Conservation (phyloP, 805 yeast species). For the Ogataea polymorpha region DNA sequence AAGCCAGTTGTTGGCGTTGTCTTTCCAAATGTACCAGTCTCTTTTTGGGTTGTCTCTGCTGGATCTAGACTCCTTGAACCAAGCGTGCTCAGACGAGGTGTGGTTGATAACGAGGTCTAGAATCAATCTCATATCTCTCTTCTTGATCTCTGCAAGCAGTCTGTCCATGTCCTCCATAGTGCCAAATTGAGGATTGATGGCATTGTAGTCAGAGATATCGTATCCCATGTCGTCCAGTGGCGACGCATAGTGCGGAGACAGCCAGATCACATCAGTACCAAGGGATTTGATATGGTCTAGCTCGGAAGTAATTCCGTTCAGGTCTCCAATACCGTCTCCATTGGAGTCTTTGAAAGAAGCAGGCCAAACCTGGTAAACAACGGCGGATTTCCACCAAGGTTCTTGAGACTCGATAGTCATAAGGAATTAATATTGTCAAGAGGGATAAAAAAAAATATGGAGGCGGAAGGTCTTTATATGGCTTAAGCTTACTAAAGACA, state of each 20-base stretch:
- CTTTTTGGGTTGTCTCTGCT: constrained; percentile 48
- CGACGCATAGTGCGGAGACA: constrained; percentile 55
- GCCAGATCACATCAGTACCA: constrained; percentile 43
- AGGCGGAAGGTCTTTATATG: no score
- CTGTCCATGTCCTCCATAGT: constrained; percentile 49
- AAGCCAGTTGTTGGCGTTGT: constrained; percentile 56
- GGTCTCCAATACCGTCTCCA: constrained; percentile 58
- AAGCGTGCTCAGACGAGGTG: constrained; percentile 51
- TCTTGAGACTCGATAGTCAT: constrained; percentile 1
- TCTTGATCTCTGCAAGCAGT: constrained; percentile 45
- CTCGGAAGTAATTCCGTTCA: constrained; percentile 50
- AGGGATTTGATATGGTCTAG: constrained; percentile 44
- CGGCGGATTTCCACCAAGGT: constrained; percentile 55
- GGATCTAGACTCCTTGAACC: constrained; percentile 57
- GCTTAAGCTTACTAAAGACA: no score
- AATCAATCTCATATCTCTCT: constrained; percentile 49
- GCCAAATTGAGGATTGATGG: constrained; percentile 51
- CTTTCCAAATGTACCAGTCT: constrained; percentile 62
- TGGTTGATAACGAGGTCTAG: constrained; percentile 60
- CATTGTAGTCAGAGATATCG: constrained; percentile 54
- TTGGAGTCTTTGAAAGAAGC: constrained; percentile 58
- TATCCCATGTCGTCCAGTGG: constrained; percentile 66
- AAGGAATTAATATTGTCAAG: background rate
- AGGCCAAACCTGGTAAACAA: constrained; percentile 59
- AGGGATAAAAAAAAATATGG: no score